Evolutionary conservation across 129 eudicot genomes (phyloP).

Genomic region (Pittosporum tobira): DNA sequence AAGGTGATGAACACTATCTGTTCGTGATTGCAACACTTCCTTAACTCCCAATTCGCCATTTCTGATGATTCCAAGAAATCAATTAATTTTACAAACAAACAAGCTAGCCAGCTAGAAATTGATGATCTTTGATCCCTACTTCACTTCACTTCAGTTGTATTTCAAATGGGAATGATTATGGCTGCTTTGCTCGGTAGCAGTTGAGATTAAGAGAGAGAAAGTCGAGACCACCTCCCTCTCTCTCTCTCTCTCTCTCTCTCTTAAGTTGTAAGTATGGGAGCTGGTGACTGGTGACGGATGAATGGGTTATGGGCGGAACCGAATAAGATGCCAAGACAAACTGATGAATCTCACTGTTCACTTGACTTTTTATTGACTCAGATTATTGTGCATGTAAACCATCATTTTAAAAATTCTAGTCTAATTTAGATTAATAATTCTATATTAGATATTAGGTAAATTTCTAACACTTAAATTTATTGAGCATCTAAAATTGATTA

Average conservation of each 20-base stretch:
- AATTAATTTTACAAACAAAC: too few relatives aligned
- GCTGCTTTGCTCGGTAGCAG: background rate
- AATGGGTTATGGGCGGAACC: background rate
- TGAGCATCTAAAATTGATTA: too few relatives aligned
- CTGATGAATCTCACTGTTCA: constrained; percentile 7
- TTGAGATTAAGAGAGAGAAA: constrained; percentile 7
- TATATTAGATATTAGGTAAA: too few relatives aligned
- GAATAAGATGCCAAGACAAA: background rate
- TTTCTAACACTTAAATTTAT: too few relatives aligned
- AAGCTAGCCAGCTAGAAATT: too few relatives aligned
- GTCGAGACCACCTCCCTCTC: background rate
- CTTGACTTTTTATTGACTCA: background rate
- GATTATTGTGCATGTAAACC: too few relatives aligned
- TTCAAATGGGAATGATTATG: background rate
- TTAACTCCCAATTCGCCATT: constrained; percentile 70
- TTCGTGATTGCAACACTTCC: constrained; percentile 63
- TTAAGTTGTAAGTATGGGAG: background rate
- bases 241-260: background rate
- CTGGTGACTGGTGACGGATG: background rate
- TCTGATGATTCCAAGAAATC: too few relatives aligned
- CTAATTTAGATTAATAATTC: too few relatives aligned
- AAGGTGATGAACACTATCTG: constrained; percentile 58
- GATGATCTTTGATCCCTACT: too few relatives aligned
- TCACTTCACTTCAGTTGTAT: too few relatives aligned
- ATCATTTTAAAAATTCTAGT: too few relatives aligned